Base-by-base conservation (phyloP, 2,329 filamentous ascomycete species). In the Thielaviopsis ethacetica region DNA sequence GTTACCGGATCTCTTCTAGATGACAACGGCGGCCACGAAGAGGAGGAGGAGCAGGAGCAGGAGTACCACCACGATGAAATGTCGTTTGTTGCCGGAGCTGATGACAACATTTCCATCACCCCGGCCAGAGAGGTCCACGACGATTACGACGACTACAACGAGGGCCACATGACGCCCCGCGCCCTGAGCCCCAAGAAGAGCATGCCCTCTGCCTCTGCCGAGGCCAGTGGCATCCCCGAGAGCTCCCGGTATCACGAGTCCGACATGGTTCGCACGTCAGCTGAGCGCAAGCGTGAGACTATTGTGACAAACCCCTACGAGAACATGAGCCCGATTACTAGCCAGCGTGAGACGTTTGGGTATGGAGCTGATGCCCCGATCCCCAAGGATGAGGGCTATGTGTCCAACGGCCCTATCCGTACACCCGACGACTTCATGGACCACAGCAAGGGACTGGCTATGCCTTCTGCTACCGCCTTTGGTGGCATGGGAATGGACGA, bases 1-100 rank as follows among this genome's bases (percentile, higher is more conserved):
- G 95, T 90, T 19, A 94, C 94, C 67, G 89, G 89, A 2, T 95
- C 91, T 0, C 77, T 91, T 55, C 82, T 94, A 1, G 66, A 70
- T 9, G 60, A 68, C 17, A 64, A 64, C 49, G 63, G 65, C 47
- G 47, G 52, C 57, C 51, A 54, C 50, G 38, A 53, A 21, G 41
- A 51, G 54, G 54, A n/a, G n/a, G n/a, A n/a, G n/a, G n/a, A n/a
- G n/a, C n/a, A n/a, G n/a, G n/a, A 58, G n/a, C 38, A 34, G 13
- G 30, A 52, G 10, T 38, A 17, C 24, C 24, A 22, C 19, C 17
- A n/a, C 24, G 49, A 27, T 49, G 59, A 61, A 26, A 21, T 61
- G 17, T 61, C 59, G 9, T 61, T 61, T 54, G 19, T 61, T 54
- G 55, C 59, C 24, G 59, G 59, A 34, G 59, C 59, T 19, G 55